These are phyloP conservation scores for Boechera divaricarpa DNA, from an alignment of 345 rosid species.

Conservation along the genomic window DNA sequence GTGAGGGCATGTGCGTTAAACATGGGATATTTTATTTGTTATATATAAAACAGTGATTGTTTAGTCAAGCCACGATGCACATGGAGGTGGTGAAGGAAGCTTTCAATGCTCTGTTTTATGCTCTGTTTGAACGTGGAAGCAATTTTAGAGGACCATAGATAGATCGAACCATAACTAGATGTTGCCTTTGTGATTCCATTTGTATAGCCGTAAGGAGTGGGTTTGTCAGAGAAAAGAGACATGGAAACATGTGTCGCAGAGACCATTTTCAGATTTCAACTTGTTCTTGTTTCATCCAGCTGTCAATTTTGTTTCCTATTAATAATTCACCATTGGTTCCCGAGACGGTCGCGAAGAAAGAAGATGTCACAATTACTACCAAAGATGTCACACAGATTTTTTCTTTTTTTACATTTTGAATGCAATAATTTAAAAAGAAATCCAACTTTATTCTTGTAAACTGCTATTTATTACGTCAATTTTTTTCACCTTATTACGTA, in stretches of 20 bases:
- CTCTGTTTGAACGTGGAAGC: slow-evolving; percentile 42
- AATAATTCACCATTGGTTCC: slow-evolving; percentile 31
- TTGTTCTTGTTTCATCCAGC: slow-evolving; percentile 35
- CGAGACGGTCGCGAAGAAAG: slow-evolving; percentile 33
- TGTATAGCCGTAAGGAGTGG: slow-evolving; percentile 29
- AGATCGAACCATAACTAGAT: slow-evolving; percentile 32
- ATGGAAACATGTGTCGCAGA: slow-evolving; percentile 36
- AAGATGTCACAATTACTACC: slow-evolving; percentile 3
- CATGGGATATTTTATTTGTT: slow-evolving; percentile 38
- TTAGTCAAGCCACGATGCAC: slow-evolving; percentile 42
- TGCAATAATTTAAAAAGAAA: background rate
- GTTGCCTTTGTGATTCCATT: slow-evolving; percentile 38
- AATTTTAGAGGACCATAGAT: slow-evolving; percentile 31
- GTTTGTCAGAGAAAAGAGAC: slow-evolving; percentile 42
- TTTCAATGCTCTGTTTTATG: slow-evolving; percentile 42
- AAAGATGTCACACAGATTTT: background rate
- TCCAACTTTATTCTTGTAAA: background rate
- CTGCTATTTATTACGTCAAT: background rate
- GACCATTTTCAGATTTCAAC: slow-evolving; percentile 35
- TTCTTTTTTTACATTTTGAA: background rate
- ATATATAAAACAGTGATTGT: slow-evolving; percentile 29
- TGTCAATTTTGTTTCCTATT: slow-evolving; percentile 3
- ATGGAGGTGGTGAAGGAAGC: slow-evolving; percentile 41
- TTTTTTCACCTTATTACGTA: no score
- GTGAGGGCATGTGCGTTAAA: slow-evolving; percentile 40